phyloP scores from a whole-genome alignment of 257 asterid species.

The Capsicum baccatum region DNA sequence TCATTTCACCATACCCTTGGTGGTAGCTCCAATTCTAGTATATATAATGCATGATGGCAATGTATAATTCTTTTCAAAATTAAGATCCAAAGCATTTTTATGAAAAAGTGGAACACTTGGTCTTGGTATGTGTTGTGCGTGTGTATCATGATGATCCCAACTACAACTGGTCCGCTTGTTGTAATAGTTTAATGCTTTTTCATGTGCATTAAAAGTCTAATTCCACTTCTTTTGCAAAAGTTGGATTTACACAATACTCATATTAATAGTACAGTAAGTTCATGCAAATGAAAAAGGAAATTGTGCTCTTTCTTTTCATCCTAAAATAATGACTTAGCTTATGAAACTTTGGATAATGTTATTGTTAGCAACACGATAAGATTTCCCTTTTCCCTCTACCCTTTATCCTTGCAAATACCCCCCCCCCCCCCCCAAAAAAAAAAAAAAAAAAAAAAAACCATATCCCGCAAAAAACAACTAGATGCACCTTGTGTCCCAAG shows the following conservation, averaged over 20 bases:
- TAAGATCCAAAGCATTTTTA: neutral
- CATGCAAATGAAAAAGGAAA: slow-evolving; percentile 18
- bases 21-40: neutral
- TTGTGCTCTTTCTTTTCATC: neutral
- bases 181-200: neutral
- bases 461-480: neutral
- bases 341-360: neutral
- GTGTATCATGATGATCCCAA: neutral
- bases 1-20: neutral
- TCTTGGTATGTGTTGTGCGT: neutral
- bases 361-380: neutral
- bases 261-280: neutral
- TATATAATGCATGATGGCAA: neutral
- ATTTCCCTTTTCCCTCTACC: neutral
- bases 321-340: neutral
- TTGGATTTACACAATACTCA: neutral
- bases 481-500: neutral
- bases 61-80: neutral
- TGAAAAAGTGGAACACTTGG: neutral
- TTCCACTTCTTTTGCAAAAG: neutral
- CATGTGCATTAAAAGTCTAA: neutral
- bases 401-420: neutral
- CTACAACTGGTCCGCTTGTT: neutral
- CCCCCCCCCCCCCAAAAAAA: no score
- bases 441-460: neutral